Conservation (phyloP, 495 filamentous ascomycete genomes). For the Penicillium subrubescens region DNA sequence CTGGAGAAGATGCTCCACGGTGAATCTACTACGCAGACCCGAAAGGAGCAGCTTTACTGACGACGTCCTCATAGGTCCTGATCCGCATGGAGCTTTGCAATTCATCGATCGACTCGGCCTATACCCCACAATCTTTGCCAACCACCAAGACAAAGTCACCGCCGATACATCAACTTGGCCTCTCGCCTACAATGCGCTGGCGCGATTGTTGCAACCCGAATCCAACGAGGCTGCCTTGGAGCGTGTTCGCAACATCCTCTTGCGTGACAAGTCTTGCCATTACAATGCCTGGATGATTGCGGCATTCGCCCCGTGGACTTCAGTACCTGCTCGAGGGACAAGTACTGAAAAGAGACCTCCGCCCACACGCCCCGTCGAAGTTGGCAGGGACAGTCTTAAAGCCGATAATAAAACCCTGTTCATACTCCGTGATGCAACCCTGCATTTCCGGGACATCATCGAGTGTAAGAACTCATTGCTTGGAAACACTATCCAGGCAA, state of each 20-base stretch:
- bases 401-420: constrained; percentile 70
- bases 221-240: constrained; percentile 15
- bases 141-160: constrained; percentile 49
- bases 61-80: constrained; percentile 51
- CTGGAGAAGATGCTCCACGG: constrained; percentile 89
- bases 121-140: constrained; percentile 75
- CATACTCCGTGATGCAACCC: constrained; percentile 64
- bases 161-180: constrained; percentile 48
- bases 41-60: neutral
- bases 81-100: constrained; percentile 68
- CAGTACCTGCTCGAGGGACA: constrained; percentile 47
- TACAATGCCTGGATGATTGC: constrained; percentile 78
- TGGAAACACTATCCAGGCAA: constrained; percentile 30
- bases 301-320: constrained; percentile 75
- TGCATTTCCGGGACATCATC: constrained; percentile 60
- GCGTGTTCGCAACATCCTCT: constrained; percentile 49
- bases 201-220: constrained; percentile 29
- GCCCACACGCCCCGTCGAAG: constrained; percentile 55
- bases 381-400: constrained; percentile 77
- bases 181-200: constrained; percentile 42
- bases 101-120: constrained; percentile 74
- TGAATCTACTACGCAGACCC: constrained; percentile 26
- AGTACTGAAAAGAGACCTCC: constrained; percentile 48
- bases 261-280: constrained; percentile 58
- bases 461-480: constrained; percentile 53